Base-by-base conservation (phyloP, 345 rosid genomes). In the Mangifera indica region DNA sequence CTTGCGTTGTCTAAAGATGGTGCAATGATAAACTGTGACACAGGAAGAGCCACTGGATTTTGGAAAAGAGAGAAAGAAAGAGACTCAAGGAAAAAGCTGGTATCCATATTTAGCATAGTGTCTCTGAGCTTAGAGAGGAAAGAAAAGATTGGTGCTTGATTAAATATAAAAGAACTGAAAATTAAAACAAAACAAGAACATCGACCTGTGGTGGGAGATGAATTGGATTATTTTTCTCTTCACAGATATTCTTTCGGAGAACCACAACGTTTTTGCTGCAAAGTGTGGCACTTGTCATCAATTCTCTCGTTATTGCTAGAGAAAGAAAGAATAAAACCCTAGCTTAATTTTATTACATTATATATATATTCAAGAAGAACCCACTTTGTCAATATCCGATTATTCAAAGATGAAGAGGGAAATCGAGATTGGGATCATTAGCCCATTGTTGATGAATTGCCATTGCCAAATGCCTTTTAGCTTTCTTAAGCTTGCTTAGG, bases 11-110 rank as follows among this genome's bases (percentile, higher is more conserved):
- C 63, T 78, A 81, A 78, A 83, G 79, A 81, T 56, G 77, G 72
- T 81, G 81, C 79, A 67, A 63, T 48, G 77, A 67, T 83, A 70
- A 34, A 78, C 67, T 75, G 78, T 71, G 84, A 72, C 78, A 60
- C 59, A 72, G 66, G 70, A 73, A 57, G 34, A 75, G 75, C 74
- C 54, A 63, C 59, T 73, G 72, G 76, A 52, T 76, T 70, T 61
- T 17, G 63, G 17, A 76, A 67, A 74, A 69, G 79, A 55, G 25
- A 20, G 60, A 58, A 22, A 37, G 45, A 61, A 22, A 37, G 45
- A 61, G 68, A 62, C 63, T 67, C 8, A 1, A 17, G 25, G 66
- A 14, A 70, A 71, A 82, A 61, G 72, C 76, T 69, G 24, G 73
- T 72, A 61, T 25, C 76, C 70, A 72, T 74, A 68, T 77, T 71